These are phyloP conservation scores for Gnomoniopsis sp. DNA, from an alignment of 2,329 filamentous ascomycete species.

Conservation along the genomic window DNA sequence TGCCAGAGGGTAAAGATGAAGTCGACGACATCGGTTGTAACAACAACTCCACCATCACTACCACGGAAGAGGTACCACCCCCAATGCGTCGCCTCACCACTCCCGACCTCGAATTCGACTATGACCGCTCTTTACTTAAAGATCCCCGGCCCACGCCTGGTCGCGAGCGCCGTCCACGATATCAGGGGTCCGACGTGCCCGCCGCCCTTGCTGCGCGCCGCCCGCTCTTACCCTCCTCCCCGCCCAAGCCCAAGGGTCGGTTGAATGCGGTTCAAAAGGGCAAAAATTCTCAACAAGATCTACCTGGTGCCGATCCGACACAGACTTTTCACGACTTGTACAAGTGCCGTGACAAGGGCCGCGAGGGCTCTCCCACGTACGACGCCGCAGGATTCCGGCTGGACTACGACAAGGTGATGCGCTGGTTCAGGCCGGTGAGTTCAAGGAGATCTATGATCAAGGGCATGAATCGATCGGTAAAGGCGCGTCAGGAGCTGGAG, in stretches of 20 bases:
- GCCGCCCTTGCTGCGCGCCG: constrained; percentile 16
- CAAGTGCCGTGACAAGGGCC: background rate
- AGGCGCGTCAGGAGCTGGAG: background rate
- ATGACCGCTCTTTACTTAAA: constrained; percentile 22
- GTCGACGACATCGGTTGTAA: no score
- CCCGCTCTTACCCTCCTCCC: constrained; percentile 5
- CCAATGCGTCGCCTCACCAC: constrained; percentile 22
- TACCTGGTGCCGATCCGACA: background rate
- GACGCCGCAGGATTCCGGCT: background rate
- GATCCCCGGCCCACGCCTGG: constrained; percentile 24
- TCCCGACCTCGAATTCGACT: constrained; percentile 26
- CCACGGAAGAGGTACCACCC: no score
- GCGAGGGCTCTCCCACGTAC: background rate
- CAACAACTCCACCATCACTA: no score
- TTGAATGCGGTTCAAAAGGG: constrained; percentile 18
- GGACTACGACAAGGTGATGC: background rate
- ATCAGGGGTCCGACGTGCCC: constrained; percentile 1
- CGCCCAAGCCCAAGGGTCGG: constrained; percentile 18
- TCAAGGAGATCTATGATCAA: background rate
- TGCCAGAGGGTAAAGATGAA: no score
- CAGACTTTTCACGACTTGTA: background rate
- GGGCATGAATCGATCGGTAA: background rate
- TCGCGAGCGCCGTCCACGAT: constrained; percentile 20
- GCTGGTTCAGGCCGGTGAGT: background rate
- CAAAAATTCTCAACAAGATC: no score